Evolutionary conservation across 129 eudicot species (phyloP).

Genomic region (Arctium lappa): DNA sequence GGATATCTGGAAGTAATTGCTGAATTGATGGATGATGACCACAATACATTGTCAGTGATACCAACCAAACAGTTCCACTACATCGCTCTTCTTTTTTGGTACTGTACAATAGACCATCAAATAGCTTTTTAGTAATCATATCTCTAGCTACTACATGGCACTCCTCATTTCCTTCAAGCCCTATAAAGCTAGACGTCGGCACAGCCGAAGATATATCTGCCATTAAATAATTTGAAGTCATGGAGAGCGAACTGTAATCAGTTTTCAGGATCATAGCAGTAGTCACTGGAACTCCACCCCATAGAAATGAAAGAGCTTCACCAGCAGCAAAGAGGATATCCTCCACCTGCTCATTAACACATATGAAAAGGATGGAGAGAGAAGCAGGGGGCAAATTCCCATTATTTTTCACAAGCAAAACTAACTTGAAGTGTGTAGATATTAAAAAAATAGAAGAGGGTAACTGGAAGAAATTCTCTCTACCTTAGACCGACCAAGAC

Average conservation of each 20-base stretch:
- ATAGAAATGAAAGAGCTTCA: conserved; percentile 88
- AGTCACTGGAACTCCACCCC: conserved; percentile 98
- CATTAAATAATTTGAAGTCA: conserved; percentile 76
- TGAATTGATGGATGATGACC: conserved; percentile 82
- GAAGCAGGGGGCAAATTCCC: neutral
- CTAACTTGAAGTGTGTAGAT: neutral
- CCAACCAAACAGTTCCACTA: conserved; percentile 92
- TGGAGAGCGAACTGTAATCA: conserved; percentile 81
- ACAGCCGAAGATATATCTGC: conserved; percentile 61
- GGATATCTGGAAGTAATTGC: conserved; percentile 89
- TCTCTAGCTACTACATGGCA: conserved; percentile 60
- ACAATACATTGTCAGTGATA: conserved; percentile 86
- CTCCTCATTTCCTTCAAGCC: conserved; percentile 45
- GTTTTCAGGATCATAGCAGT: conserved; percentile 73
- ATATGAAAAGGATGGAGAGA: neutral
- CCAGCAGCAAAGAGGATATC: conserved; percentile 96
- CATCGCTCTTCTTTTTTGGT: conserved; percentile 91
- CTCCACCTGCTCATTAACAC: conserved; percentile 64
- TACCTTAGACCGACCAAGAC: conserved; percentile 86
- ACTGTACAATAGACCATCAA: conserved; percentile 82
- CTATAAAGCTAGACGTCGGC: conserved; percentile 32
- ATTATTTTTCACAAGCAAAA: conserved; percentile 8
- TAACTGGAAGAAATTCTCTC: conserved; percentile 16
- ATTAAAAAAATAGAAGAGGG: neutral
- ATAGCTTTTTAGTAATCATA: conserved; percentile 76